Percentiles rank a stretch among this genome's conserved stretches.
Conservation (phyloP, 1,284 basidiomycete genomes). For the Leccinum discolor region DNA sequence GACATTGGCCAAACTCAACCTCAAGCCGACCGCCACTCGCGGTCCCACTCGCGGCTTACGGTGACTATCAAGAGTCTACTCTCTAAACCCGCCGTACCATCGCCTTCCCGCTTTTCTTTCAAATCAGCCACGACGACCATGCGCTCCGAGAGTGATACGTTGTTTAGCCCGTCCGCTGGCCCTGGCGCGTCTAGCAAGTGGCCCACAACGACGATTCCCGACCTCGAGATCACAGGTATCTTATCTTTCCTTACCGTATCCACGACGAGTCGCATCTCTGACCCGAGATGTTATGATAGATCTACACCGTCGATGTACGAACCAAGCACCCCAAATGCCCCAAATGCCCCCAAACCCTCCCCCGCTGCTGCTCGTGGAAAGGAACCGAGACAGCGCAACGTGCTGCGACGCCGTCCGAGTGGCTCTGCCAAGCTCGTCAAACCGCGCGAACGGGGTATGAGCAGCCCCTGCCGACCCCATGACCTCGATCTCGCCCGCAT, state of each 20-base stretch:
- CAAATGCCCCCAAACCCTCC: constrained; percentile 2
- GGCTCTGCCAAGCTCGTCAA: constrained; percentile 32
- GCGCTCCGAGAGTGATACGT: constrained; percentile 10
- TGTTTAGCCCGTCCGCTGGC: constrained; percentile 14
- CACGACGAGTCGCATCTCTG: constrained; percentile 1
- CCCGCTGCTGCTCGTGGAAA: constrained; percentile 4
- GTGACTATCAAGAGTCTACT: constrained; percentile 30
- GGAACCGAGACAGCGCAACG: constrained; percentile 40
- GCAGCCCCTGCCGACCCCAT: too few species aligned
- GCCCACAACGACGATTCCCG: constrained; percentile 5
- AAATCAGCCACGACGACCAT: constrained; percentile 11
- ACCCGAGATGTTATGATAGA: not conserved
- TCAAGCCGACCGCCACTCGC: constrained; percentile 12
- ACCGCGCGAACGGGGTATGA: constrained; percentile 15
- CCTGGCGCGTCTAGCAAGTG: constrained; percentile 8
- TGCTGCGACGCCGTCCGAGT: constrained; percentile 47
- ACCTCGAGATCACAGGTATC: constrained; percentile 25
- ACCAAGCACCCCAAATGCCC: constrained; percentile 8
- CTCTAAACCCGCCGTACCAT: constrained; percentile 17
- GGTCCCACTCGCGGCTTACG: constrained; percentile 23
- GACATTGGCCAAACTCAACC: not conserved
- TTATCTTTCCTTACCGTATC: constrained; percentile 1
- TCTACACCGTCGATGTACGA: constrained; percentile 23
- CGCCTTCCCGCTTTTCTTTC: constrained; percentile 25
- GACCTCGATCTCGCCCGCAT: not conserved